Percentiles rank a stretch among this genome's conserved stretches.
Evolutionary conservation across 78 protist genomes (phyloP).

Genomic region (Dictyostelium purpureum): DNA sequence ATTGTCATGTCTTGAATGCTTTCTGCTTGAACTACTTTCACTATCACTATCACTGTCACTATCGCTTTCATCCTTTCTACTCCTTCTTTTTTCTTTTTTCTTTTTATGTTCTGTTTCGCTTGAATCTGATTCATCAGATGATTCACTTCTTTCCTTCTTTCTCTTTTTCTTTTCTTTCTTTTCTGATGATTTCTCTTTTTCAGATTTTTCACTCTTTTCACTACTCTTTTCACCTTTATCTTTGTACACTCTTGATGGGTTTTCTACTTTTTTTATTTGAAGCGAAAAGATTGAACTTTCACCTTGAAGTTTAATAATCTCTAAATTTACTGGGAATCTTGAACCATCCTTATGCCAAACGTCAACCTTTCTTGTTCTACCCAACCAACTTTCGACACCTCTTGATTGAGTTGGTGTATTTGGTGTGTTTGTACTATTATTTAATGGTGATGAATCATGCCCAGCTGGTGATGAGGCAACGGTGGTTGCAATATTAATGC

Average conservation of each 20-base stretch:
- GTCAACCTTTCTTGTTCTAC: constrained; percentile 41
- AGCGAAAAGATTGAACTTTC: constrained; percentile 9
- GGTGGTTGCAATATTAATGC: background rate
- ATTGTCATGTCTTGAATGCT: too few relatives aligned
- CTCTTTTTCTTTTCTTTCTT: constrained; percentile 5
- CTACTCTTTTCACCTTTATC: background rate
- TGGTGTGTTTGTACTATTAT: background rate
- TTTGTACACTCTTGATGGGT: background rate
- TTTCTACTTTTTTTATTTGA: constrained; percentile 32
- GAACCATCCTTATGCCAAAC: constrained; percentile 70
- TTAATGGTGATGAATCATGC: background rate
- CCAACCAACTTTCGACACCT: constrained; percentile 28
- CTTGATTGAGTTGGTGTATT: background rate
- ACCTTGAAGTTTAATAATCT: constrained; percentile 58
- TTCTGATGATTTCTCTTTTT: background rate
- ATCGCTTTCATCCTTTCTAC: background rate
- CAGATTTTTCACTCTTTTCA: background rate
- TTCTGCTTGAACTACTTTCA: background rate
- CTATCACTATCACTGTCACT: background rate
- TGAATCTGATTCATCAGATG: background rate
- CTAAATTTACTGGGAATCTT: constrained; percentile 41
- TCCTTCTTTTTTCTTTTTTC: background rate
- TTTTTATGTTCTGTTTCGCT: constrained; percentile 7
- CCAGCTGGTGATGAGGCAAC: background rate
- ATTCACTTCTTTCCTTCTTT: background rate